phyloP scores from a whole-genome alignment of 345 rosid genomes.

The Atalantia buxifolia region DNA sequence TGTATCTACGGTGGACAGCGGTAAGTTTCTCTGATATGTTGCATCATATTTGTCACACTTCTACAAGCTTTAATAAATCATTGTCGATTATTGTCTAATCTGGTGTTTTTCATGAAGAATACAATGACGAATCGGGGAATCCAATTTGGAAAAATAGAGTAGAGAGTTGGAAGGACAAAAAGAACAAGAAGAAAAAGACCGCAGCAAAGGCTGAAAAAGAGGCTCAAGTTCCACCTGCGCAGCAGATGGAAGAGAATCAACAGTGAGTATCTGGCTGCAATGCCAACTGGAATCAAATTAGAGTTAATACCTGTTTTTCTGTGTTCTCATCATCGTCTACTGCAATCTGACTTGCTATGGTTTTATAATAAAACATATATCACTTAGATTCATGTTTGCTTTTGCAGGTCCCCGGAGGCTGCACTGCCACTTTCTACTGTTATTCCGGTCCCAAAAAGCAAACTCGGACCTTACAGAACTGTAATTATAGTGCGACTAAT shows the following conservation, averaged over 20 bases:
- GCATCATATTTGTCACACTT: neutral
- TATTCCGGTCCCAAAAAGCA: slow-evolving; percentile 60
- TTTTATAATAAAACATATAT: neutral
- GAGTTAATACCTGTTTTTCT: neutral
- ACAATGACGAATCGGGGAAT: slow-evolving; percentile 79
- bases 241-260: slow-evolving; percentile 81
- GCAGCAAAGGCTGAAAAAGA: slow-evolving; percentile 53
- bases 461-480: slow-evolving; percentile 70
- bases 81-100: slow-evolving; percentile 4
- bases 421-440: slow-evolving; percentile 64
- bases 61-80: neutral
- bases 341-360: slow-evolving; percentile 7
- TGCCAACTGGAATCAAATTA: neutral
- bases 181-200: slow-evolving; percentile 72
- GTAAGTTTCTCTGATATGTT: slow-evolving; percentile 34
- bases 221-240: slow-evolving; percentile 72
- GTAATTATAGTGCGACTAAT: slow-evolving; percentile 73
- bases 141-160: slow-evolving; percentile 98
- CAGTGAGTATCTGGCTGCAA: slow-evolving; percentile 38
- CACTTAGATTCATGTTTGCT: slow-evolving; percentile 4
- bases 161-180: slow-evolving; percentile 97
- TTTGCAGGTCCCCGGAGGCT: slow-evolving; percentile 58
- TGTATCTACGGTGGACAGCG: slow-evolving; percentile 88
- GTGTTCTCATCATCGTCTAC: neutral
- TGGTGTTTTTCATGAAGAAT: slow-evolving; percentile 41